phyloP scores from a whole-genome alignment of 257 asterid species.

The Solanum piurae region DNA sequence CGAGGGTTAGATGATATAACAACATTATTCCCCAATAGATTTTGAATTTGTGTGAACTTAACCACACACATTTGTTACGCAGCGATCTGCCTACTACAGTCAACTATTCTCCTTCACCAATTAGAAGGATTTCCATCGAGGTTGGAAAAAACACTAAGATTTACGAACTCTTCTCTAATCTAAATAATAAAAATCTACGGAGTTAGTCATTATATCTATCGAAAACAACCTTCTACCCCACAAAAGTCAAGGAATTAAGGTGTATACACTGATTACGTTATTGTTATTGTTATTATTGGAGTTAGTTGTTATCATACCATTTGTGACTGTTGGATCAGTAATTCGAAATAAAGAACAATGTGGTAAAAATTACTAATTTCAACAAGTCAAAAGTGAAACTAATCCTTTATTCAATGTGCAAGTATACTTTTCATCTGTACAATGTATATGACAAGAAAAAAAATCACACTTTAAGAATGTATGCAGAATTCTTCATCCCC shows the following conservation, averaged over 20 bases:
- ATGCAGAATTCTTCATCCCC: background rate
- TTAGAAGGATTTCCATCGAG: background rate
- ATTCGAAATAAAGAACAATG: background rate
- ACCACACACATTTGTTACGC: background rate
- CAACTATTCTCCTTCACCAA: background rate
- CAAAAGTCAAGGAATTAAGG: no score
- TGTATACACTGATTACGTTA: accelerated
- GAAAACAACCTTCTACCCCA: background rate
- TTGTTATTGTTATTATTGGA: no score
- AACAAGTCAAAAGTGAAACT: background rate
- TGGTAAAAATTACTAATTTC: background rate
- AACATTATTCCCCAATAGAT: no score
- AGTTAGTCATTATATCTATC: background rate
- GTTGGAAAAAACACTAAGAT: background rate
- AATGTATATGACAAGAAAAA: background rate
- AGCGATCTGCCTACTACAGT: background rate
- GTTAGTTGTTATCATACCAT: no score
- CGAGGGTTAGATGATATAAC: background rate
- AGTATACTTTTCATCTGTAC: background rate
- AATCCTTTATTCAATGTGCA: background rate
- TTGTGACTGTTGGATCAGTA: background rate
- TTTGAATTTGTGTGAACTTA: background rate
- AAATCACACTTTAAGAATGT: background rate
- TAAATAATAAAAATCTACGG: no score
- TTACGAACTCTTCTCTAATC: background rate